A percentile compares a stretch with the other conserved stretches of the same genome.
Evolutionary conservation across 2,329 filamentous ascomycete genomes (phyloP).

Genomic region (Botrytis squamosa): DNA sequence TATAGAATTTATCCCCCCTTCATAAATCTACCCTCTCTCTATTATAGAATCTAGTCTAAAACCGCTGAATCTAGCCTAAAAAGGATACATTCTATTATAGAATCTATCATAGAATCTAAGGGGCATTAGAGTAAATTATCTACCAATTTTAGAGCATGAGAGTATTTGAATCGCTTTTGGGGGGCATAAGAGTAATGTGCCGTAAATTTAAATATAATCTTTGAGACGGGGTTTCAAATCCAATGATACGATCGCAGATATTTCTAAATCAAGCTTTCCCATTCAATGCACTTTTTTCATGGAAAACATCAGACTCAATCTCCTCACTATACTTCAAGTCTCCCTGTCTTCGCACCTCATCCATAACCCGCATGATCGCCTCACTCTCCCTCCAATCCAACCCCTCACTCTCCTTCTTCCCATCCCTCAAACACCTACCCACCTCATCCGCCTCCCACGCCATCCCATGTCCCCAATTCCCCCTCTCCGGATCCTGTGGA

Average conservation of each 20-base stretch:
- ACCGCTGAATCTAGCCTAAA: too few species aligned
- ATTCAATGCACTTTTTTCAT: slow-evolving; percentile 61
- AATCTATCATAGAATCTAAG: too few species aligned
- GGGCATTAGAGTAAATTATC: too few species aligned
- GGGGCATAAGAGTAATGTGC: too few species aligned
- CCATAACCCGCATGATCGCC: slow-evolving; percentile 58
- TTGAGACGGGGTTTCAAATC: not conserved
- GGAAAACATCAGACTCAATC: slow-evolving; percentile 62
- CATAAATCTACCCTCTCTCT: too few species aligned
- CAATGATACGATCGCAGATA: not conserved
- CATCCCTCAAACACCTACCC: slow-evolving; percentile 61
- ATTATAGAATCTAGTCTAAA: too few species aligned
- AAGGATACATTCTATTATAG: too few species aligned
- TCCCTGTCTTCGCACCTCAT: slow-evolving; percentile 45
- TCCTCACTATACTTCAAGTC: slow-evolving; percentile 62
- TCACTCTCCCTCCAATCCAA: slow-evolving; percentile 62
- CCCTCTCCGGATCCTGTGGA: slow-evolving; percentile 43
- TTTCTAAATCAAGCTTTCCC: slow-evolving; percentile 15
- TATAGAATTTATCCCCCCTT: too few species aligned
- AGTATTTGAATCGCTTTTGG: too few species aligned
- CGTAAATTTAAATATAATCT: not conserved
- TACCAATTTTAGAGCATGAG: too few species aligned
- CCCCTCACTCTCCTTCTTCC: slow-evolving; percentile 58
- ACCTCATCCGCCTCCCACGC: slow-evolving; percentile 71
- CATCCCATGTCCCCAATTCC: slow-evolving; percentile 58